Base-by-base conservation (phyloP, 2,329 filamentous ascomycete species). In the Fusarium clavum region DNA sequence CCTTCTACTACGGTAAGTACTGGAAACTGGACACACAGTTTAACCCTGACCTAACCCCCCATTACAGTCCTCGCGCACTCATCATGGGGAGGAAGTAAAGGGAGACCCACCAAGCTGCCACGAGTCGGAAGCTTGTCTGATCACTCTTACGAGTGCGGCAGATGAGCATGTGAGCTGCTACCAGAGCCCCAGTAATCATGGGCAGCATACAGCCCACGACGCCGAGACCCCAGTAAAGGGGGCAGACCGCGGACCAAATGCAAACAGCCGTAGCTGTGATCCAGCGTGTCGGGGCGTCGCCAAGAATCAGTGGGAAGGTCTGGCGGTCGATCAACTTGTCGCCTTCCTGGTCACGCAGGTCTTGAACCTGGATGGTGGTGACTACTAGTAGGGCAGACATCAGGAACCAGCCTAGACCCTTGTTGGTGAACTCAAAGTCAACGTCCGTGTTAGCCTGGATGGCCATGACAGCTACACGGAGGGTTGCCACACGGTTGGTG, bases 341-440 rank as follows among this genome's bases (percentile, higher is more conserved):
- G 9, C 73, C 73, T 18, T 71, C 72, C 41, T 74, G 70, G 56
- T 74, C 72, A 11, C 73, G 71, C 32, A 74, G 47, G 34, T 74
- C 72, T 29, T 74, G 72, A 13, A 73, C 72, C 47, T 74, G 72
- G 20, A 74, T 74, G 16, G 73, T 75, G 10, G 73, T 75, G 34
- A 75, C 59, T 45, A 75, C 73, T 16, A 75, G 61, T 18, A 38
- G 52, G 18, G 72, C 72, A 14, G 59, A 61, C 3, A 74, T 58
- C 2, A 69, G 38, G 13, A 71, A 64, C 71, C 73, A 75, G 25
- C 58, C 63, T 2, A 67, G 22, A 8, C 64, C 67, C 27, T 69
- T 68, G 43, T 62, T 32, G 3, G 69, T 69, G 22, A 72, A 70
- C 22, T 68, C 48, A 9, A 68, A 67, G 14, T 27, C 10, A 18